Conservation (phyloP, 2,329 filamentous ascomycete species). For the Neopestalotiopsis rosae region DNA sequence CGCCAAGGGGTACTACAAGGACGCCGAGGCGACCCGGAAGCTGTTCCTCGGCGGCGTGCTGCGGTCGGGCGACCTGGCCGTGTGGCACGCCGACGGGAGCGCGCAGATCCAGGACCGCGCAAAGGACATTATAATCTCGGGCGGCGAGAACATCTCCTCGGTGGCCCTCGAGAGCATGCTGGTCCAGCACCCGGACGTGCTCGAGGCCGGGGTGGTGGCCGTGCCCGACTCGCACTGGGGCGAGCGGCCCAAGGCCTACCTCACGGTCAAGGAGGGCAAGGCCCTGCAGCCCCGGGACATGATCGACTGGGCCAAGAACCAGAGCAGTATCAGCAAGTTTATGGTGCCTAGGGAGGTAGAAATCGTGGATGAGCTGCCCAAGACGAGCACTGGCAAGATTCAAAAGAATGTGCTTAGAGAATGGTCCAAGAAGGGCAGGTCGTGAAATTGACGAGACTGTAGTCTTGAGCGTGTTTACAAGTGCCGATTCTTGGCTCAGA, state of each 20-base stretch:
- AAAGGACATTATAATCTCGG: conserved; percentile 98
- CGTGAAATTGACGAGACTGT: neutral
- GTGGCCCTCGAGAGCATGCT: conserved; percentile 92
- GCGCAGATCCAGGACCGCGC: conserved; percentile 91
- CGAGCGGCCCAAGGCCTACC: conserved; percentile 91
- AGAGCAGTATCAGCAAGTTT: conserved; percentile 84
- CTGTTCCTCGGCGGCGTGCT: conserved; percentile 85
- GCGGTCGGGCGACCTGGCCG: conserved; percentile 91
- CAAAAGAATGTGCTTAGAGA: conserved; percentile 92
- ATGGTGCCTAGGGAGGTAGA: conserved; percentile 82
- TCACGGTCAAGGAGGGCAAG: conserved; percentile 78
- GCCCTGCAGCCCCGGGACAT: conserved; percentile 68
- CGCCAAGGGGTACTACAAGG: conserved; percentile 89
- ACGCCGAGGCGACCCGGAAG: conserved; percentile 82
- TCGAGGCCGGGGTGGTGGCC: conserved; percentile 91
- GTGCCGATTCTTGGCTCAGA: neutral
- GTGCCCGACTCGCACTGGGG: conserved; percentile 92
- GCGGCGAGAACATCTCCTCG: conserved; percentile 95
- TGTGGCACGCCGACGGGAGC: conserved; percentile 89
- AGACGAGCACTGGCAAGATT: conserved; percentile 96
- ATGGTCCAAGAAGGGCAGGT: conserved; percentile 68
- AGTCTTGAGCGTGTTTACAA: neutral
- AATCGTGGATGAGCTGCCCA: conserved; percentile 85
- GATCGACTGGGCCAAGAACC: conserved; percentile 83
- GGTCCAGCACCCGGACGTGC: conserved; percentile 82